These are phyloP conservation scores for Gyrodon lividus DNA, from an alignment of 768 basidiomycete genomes.

Conservation along the genomic window DNA sequence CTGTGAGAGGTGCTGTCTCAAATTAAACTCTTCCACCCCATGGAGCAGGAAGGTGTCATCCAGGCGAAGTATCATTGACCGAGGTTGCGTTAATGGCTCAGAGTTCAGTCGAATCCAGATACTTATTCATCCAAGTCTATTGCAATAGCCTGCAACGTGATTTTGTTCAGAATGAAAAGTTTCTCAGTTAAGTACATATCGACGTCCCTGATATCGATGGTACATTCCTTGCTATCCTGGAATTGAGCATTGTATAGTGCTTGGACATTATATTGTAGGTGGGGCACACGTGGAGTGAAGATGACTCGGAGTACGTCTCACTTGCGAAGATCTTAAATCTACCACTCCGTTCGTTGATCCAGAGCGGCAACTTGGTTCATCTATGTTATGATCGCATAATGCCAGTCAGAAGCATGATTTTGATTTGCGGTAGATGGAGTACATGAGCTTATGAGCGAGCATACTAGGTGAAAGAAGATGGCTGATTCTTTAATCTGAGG, in stretches of 20 bases:
- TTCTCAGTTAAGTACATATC: background rate
- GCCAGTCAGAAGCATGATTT: constrained; percentile 30
- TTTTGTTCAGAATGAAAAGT: background rate
- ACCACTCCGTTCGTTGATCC: background rate
- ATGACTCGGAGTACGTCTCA: too few species aligned
- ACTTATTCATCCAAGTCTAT: too few species aligned
- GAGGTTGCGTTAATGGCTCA: too few species aligned
- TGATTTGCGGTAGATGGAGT: constrained; percentile 30
- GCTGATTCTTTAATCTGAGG: constrained; percentile 36
- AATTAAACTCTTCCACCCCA: too few species aligned
- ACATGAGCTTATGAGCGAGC: constrained; percentile 35
- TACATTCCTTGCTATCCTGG: background rate
- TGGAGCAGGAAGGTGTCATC: too few species aligned
- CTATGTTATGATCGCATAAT: background rate
- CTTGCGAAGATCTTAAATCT: too few species aligned
- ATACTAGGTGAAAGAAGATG: constrained; percentile 21
- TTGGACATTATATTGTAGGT: background rate
- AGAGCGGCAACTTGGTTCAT: background rate
- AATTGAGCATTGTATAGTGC: background rate
- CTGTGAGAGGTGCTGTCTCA: too few species aligned
- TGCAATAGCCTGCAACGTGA: background rate
- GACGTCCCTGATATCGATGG: background rate
- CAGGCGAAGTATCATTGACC: too few species aligned
- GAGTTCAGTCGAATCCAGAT: too few species aligned
- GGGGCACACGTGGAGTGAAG: background rate